These are phyloP conservation scores for Dothistroma septosporum DNA, from an alignment of 2,329 filamentous ascomycete genomes.

Conservation along the genomic window DNA sequence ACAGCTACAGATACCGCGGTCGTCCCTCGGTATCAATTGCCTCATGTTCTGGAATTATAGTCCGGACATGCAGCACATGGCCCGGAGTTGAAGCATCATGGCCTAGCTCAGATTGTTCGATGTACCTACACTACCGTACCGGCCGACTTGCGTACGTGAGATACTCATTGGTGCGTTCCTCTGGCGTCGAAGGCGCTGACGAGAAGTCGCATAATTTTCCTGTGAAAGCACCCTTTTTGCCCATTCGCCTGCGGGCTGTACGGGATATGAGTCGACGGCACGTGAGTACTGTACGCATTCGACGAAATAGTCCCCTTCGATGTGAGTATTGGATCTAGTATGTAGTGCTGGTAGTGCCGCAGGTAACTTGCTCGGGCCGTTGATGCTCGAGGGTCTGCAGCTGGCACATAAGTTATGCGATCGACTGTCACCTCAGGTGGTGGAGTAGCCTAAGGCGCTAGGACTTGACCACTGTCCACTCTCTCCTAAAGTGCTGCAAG, in stretches of 20 bases:
- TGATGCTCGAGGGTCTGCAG: not conserved
- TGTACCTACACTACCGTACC: not conserved
- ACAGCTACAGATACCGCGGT: not conserved
- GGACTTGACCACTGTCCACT: too few species aligned
- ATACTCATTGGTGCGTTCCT: too few species aligned
- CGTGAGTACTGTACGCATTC: not conserved
- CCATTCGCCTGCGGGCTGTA: not conserved
- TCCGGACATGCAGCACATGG: not conserved
- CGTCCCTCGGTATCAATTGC: not conserved
- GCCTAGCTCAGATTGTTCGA: not conserved
- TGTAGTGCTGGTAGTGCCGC: not conserved
- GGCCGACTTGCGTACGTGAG: too few species aligned
- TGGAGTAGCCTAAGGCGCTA: not conserved
- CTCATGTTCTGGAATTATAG: not conserved
- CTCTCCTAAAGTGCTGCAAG: not conserved
- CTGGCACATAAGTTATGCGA: conserved; percentile 3
- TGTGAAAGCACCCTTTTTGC: not conserved
- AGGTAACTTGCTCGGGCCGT: not conserved
- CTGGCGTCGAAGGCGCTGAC: too few species aligned
- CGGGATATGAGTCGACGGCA: not conserved
- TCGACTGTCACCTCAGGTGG: conserved; percentile 6
- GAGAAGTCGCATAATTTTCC: too few species aligned
- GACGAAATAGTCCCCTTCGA: not conserved
- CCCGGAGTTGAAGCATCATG: not conserved
- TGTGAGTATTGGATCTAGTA: not conserved